Percentiles rank a stretch among this genome's conserved stretches.
phyloP scores from a whole-genome alignment of 73 alveolate species.

The Tetrahymena borealis region DNA sequence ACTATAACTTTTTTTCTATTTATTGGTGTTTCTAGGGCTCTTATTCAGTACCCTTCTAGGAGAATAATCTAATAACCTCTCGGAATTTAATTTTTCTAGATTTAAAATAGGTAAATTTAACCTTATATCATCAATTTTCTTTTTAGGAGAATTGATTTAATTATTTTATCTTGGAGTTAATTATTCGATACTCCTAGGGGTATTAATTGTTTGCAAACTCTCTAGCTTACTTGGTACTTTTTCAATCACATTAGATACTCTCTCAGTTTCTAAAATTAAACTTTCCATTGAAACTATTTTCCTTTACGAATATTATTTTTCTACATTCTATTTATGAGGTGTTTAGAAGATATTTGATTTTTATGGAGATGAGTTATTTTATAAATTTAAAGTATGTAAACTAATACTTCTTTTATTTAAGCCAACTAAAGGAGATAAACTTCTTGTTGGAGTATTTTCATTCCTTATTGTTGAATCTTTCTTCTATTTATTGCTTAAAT shows the following conservation, averaged over 20 bases:
- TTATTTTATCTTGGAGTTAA: neutral
- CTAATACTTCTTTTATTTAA: neutral
- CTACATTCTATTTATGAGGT: neutral
- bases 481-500: neutral
- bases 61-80: neutral
- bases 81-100: neutral
- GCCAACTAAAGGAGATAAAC: neutral
- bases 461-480: neutral
- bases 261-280: neutral
- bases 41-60: neutral
- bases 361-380: neutral
- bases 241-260: neutral
- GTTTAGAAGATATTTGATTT: neutral
- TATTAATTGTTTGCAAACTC: neutral
- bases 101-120: neutral
- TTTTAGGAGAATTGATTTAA: neutral
- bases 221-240: neutral
- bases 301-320: neutral
- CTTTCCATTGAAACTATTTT: neutral
- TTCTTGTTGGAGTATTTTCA: neutral
- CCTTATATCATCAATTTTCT: neutral
- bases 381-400: neutral
- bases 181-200: neutral
- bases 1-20: neutral
- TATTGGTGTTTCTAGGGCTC: neutral